Evolutionary conservation across 2,329 filamentous ascomycete genomes (phyloP).

Genomic region (Phymatotrichopsis omnivora): DNA sequence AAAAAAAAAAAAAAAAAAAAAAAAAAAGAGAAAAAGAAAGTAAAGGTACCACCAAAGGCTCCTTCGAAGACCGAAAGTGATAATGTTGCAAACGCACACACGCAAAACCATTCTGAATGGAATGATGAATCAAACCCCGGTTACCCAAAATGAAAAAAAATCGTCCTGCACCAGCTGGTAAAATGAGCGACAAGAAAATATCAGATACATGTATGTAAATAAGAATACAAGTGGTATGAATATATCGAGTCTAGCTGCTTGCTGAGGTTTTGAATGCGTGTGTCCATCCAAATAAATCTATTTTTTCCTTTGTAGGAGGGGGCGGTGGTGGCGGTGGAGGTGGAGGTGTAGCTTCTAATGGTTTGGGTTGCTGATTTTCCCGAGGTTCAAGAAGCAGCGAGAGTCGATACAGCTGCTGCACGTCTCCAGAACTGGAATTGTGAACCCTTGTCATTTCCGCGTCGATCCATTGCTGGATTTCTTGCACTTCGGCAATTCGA

Average conservation of each 20-base stretch:
- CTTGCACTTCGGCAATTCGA: slow-evolving; percentile 66
- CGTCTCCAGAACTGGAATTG: slow-evolving; percentile 42
- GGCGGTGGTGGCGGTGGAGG: slow-evolving; percentile 14
- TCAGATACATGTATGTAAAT: slow-evolving; percentile 4
- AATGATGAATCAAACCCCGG: not conserved
- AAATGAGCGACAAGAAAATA: too few species aligned
- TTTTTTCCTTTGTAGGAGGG: slow-evolving; percentile 9
- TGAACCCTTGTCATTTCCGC: slow-evolving; percentile 69
- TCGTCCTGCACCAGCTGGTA: not conserved
- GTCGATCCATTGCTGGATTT: slow-evolving; percentile 89
- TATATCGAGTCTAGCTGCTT: slow-evolving; percentile 10
- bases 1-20: too few species aligned
- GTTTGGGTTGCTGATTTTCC: slow-evolving; percentile 37
- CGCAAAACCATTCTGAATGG: not conserved
- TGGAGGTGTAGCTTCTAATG: slow-evolving; percentile 8
- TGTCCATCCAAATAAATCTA: slow-evolving; percentile 28
- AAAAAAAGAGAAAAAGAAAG: too few species aligned
- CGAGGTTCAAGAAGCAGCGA: slow-evolving; percentile 74
- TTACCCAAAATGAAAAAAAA: slow-evolving; percentile 9
- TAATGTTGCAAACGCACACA: slow-evolving; percentile 5
- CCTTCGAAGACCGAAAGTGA: too few species aligned
- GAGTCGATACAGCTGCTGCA: slow-evolving; percentile 66
- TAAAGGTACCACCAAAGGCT: too few species aligned
- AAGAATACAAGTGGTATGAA: slow-evolving; percentile 2
- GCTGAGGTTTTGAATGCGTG: slow-evolving; percentile 24